Base-by-base conservation (phyloP, 345 rosid genomes). In the Bruguiera gymnorhiza region DNA sequence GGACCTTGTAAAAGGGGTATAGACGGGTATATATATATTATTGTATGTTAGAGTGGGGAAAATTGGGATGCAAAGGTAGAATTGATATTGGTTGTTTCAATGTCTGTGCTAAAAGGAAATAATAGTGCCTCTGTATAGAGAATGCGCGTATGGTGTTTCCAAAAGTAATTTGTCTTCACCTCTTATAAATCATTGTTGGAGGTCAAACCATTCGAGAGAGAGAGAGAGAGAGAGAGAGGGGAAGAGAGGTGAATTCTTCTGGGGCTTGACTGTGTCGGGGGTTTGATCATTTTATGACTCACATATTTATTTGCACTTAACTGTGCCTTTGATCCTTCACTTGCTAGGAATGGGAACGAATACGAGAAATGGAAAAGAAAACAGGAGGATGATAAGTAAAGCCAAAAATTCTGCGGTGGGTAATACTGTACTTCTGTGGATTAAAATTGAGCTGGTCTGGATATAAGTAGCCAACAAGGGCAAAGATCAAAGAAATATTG, bases 1-100 rank as follows among this genome's bases (percentile, higher is more conserved):
- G 97, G 94, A 69, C 91, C 86, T 79, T 71, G 68, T 81, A 81
- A 77, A 75, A 79, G 56, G 71, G 30, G 0, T 46, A 34, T 21
- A 46, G 70, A 29, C 15, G 58, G 60, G 66, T 51, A 67, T 46
- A 66, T 46, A 66, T 51, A 24, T 24, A 57, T 31, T 23, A 30
- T 32, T 21, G 8, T 23, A 64, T 39, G 39, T 6, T 10, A 19
- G 39, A 26, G 37, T 3, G 21, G 63, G 30, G 29, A 24, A 75
- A 67, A 56, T 15, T 32, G 69, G 61, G 55, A 71, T 76, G 39
- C 50, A 37, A 61, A 32, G 20, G 61, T 32, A 3, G 67, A 48
- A 31, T 48, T 51, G 65, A 36, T 51, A 26, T 31, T 61, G 72
- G 57, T 62, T 27, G 63, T 16, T 67, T 39, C 13, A 36, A 23